Evolutionary conservation across 2,329 filamentous ascomycete genomes (phyloP), one percentile per base, ranked within the genome.

Genomic region (Thielaviopsis ethacetica): DNA sequence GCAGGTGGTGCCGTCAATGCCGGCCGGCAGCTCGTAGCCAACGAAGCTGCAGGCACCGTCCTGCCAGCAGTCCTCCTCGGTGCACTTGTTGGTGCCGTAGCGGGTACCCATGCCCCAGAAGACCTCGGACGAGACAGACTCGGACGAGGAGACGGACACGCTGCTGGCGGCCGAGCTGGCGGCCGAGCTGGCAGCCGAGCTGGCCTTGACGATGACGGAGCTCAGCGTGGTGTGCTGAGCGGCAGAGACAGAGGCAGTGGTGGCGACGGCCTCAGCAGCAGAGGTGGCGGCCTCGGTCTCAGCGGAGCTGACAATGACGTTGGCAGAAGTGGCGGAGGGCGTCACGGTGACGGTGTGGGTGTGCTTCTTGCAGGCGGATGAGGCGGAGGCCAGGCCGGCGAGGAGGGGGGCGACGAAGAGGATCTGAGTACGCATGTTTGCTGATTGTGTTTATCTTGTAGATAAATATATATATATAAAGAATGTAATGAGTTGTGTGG

Each of bases 21-120:
- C 57, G 2, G 53, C 21, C 13, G 62, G 62, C 19, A 54, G 51
- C 24, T 60, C 59, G 47, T 59, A 49, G 38, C 61, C 22, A 2
- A 58, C 55, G 15, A 60, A 63, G 47, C 57, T 59, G 52, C 56
- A 59, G 41, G 52, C 21, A 38, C 30, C 54, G 21, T 49, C 27
- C 7, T 54, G 34, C 44, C 44, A 22, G 53, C 59, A 60, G 3
- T 53, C 56, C 49, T 60, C 26, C 50, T 56, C 58, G 19, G 50
- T 53, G 44, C 60, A 57, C 6, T 34, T 12, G 34, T 22, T 12
- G 9, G 52, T 24, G 7, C 62, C 54, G 26, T 41, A 38, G 50
- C 62, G 60, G 5, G 47, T 34, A 21, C 53, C 59, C n/a, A 53
- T 21, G 21, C 59, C 59, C 30, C 50, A 49, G 24, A 56, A 58